Conservation (phyloP, 2,329 filamentous ascomycete species). For the Fusarium equiseti region DNA sequence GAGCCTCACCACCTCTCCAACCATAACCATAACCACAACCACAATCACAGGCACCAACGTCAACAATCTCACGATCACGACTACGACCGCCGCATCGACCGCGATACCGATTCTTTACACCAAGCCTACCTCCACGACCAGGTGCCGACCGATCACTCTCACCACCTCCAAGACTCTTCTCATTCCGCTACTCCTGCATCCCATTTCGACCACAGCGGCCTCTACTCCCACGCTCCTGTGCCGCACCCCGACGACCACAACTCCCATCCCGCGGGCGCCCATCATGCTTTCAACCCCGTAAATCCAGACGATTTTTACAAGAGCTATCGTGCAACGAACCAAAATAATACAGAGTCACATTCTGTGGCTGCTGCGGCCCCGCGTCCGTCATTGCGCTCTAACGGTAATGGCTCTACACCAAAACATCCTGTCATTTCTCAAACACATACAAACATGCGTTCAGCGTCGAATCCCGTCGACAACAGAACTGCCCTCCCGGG, state of each 20-base stretch:
- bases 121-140: conserved; percentile 44
- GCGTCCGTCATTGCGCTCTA: conserved; percentile 61
- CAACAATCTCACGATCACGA: conserved; percentile 48
- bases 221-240: conserved; percentile 43
- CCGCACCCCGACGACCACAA: conserved; percentile 42
- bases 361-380: conserved; percentile 57
- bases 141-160: conserved; percentile 36
- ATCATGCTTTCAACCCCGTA: conserved; percentile 57
- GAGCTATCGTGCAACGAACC: conserved; percentile 58
- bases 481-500: conserved; percentile 53
- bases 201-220: conserved; percentile 32
- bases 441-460: conserved; percentile 60
- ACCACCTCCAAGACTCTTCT: conserved; percentile 37
- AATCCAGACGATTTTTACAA: conserved; percentile 69
- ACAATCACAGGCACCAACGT: conserved; percentile 45
- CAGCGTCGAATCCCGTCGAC: conserved; percentile 68
- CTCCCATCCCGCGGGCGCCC: conserved; percentile 41
- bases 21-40: conserved; percentile 23
- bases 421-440: conserved; percentile 60
- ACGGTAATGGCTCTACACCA: conserved; percentile 62
- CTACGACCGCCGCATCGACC: conserved; percentile 45
- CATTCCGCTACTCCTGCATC: conserved; percentile 35
- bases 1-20: conserved; percentile 48
- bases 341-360: conserved; percentile 51
- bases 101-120: conserved; percentile 24